Evolutionary conservation across 805 yeast genomes (phyloP), one percentile per base, ranked within the genome.

Genomic region (Helenozyma baotianmanensis): DNA sequence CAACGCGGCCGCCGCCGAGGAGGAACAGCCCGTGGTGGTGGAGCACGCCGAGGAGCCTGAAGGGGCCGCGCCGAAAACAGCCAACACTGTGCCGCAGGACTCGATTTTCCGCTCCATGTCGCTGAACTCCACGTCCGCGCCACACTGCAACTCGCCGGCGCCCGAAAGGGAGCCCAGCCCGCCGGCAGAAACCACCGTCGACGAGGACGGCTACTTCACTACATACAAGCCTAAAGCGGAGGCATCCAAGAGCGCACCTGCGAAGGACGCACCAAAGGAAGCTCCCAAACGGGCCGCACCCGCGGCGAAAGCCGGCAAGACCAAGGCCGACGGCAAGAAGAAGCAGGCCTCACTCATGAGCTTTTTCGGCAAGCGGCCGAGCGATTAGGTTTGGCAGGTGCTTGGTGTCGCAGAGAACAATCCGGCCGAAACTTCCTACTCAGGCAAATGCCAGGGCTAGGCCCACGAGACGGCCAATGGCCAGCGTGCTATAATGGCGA

Each of bases 161-260:
- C n/a, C n/a, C n/a, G n/a, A n/a, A n/a, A n/a, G n/a, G n/a, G n/a
- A n/a, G n/a, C n/a, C n/a, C n/a, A n/a, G n/a, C n/a, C n/a, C n/a
- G n/a, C n/a, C n/a, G n/a, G n/a, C n/a, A n/a, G 45, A 38, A 17
- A 43, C 47, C 1, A 42, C 44, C 1, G 36, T 45, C 11, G 80
- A 73, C 40, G 77, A 70, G 23, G 79, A 74, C 33, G 80, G 79
- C 1, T 74, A 64, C 44, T 53, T 70, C 14, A 67, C 72, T 0
- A 65, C 74, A 2, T 56, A 51, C 29, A 53, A 36, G 29, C 35
- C 27, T 19, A 26, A 23, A 22, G 53, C 52, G 45, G 9, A 14
- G 9, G 32, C 14, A 15, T 12, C n/a, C 10, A n/a, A 9, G 8
- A 25, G 23, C n/a, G 21, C 31, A 12, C 12, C 15, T 21, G 6